A percentile compares a stretch with the other conserved stretches of the same genome.
Conservation (phyloP, 2,329 filamentous ascomycete species). For the Chaetomium globosum region DNA sequence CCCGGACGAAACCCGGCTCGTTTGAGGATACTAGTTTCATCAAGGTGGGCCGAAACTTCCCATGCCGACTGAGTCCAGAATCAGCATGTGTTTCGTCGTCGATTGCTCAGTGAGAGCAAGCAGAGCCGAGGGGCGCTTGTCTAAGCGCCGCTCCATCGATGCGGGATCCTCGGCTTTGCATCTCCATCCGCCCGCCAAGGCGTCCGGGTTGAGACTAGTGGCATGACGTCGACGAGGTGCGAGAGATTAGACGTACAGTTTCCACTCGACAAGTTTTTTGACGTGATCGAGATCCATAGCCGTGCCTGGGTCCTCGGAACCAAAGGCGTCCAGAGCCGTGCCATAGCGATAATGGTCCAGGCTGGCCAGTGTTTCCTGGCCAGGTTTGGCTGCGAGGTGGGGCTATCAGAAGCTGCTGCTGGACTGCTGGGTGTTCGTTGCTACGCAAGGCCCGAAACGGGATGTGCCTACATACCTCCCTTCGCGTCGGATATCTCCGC, state of each 20-base stretch:
- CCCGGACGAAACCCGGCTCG: slow-evolving; percentile 52
- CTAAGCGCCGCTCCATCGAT: slow-evolving; percentile 14
- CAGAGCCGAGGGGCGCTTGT: slow-evolving; percentile 22
- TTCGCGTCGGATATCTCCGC: slow-evolving; percentile 51
- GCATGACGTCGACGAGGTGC: slow-evolving; percentile 3
- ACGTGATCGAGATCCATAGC: slow-evolving; percentile 61
- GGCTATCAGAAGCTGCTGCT: slow-evolving; percentile 21
- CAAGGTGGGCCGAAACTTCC: slow-evolving; percentile 63
- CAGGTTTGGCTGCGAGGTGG: slow-evolving; percentile 48
- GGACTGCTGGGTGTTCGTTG: too few relatives aligned
- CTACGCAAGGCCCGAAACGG: neutral
- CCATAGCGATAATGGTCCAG: slow-evolving; percentile 65
- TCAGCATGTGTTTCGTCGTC: slow-evolving; percentile 40
- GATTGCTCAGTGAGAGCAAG: slow-evolving; percentile 4
- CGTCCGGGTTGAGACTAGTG: neutral
- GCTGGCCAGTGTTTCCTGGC: slow-evolving; percentile 55
- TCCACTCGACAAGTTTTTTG: slow-evolving; percentile 68
- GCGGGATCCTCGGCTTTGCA: slow-evolving; percentile 13
- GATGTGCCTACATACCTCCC: slow-evolving; percentile 48
- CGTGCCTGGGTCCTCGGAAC: slow-evolving; percentile 38
- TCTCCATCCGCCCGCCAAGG: slow-evolving; percentile 18
- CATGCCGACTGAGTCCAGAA: slow-evolving; percentile 63
- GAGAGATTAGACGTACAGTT: slow-evolving; percentile 59
- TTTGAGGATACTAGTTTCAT: slow-evolving; percentile 67
- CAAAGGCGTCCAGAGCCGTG: slow-evolving; percentile 54